Evolutionary conservation across 192 early-diverging fungal species (phyloP), one percentile per base, ranked within the genome.

Genomic region (Backusella macrospora): DNA sequence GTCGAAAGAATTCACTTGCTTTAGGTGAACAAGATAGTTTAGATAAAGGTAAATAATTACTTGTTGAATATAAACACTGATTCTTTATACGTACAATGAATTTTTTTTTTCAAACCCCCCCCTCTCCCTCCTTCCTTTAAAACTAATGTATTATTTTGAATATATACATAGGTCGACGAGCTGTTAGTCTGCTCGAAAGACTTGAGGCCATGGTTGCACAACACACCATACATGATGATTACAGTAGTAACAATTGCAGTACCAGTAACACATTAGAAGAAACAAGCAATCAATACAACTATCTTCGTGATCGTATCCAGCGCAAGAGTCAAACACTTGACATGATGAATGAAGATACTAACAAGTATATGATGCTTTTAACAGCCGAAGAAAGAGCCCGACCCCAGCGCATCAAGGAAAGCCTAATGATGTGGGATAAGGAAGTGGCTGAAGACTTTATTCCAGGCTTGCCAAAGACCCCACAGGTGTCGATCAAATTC

Each of bases 401-500:
- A 26, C 62, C 47, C 49, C 68, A 76, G 10, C 68, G 42, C 7
- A 59, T 65, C n/a, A 59, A 44, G 12, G 45, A 59, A n/a, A 65
- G 26, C 2, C 40, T 59, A 37, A 18, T 55, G 26, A 45, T 74
- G 45, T 63, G 26, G 44, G 62, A 42, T 15, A 69, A 73, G 29
- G 62, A 67, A 23, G 52, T 65, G 62, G 70, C 26, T 10, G 47
- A 37, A 8, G 62, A 47, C 9, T 64, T 72, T 72, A 44, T 43
- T 38, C 55, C 59, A 4, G 39, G 43, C 7, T 14, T 77, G 12
- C 39, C 70, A 16, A 79, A 89, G 23, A 86, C 85, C 23, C 86
- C 90, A 8, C 84, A 87, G 66, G 86, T 86, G 18, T 90, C 89
- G 10, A 74, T 92, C 47, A 86, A 89, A 52, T 80, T 88, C 2